These are phyloP conservation scores for Clarireedia monteithiana DNA, from an alignment of 2,329 filamentous ascomycete genomes.

Conservation along the genomic window DNA sequence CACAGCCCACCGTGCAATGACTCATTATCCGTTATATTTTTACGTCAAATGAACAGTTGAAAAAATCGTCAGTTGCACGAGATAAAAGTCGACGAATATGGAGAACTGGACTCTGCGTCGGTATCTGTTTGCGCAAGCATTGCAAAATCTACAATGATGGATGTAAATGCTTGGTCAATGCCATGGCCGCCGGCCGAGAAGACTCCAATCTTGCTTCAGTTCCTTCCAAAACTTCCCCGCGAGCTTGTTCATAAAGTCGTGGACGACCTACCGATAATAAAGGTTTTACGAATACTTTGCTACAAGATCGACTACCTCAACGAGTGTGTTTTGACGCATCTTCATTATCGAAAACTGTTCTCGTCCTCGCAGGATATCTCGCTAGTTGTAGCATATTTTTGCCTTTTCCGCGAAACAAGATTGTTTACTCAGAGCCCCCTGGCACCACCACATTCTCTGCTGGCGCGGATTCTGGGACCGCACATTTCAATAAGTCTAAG, in stretches of 20 bases:
- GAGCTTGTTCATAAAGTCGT: conserved; percentile 13
- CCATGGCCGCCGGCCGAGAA: neutral
- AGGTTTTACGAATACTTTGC: conserved; percentile 10
- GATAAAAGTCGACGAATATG: no score
- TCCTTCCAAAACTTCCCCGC: conserved; percentile 8
- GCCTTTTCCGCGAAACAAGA: neutral
- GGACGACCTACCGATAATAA: conserved; percentile 8
- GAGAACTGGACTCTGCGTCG: no score
- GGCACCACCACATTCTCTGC: neutral
- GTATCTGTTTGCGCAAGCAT: no score
- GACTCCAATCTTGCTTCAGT: conserved; percentile 3
- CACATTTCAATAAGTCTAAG: no score
- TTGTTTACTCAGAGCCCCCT: neutral
- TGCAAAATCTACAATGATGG: neutral
- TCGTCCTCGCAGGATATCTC: neutral
- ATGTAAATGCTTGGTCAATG: neutral
- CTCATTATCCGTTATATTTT: no score
- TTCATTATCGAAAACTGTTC: neutral
- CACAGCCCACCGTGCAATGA: no score
- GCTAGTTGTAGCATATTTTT: neutral
- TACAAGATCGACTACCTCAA: neutral
- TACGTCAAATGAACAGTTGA: no score
- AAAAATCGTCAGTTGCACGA: no score
- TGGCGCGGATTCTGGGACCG: neutral
- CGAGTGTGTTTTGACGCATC: neutral